phyloP scores from a whole-genome alignment of 495 filamentous ascomycete species.

The Evansstolkia leycettana region DNA sequence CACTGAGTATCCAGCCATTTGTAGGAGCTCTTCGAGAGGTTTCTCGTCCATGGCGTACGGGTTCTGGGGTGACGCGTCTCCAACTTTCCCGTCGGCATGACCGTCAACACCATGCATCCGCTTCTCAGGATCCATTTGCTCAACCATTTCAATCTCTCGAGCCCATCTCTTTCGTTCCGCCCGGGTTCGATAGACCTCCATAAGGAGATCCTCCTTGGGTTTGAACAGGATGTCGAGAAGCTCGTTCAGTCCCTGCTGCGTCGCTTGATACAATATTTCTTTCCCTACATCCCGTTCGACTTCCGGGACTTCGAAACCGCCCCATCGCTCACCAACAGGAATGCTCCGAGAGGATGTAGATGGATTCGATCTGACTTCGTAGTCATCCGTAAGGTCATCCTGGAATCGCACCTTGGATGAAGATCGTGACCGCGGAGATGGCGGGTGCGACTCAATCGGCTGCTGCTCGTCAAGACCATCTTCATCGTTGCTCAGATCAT shows the following conservation, averaged over 20 bases:
- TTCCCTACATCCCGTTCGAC: conserved; percentile 72
- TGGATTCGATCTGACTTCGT: conserved; percentile 61
- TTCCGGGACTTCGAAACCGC: conserved; percentile 68
- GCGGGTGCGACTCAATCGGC: conserved; percentile 32
- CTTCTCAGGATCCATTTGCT: conserved; percentile 16
- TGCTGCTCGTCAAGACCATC: conserved; percentile 22
- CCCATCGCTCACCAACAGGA: conserved; percentile 66
- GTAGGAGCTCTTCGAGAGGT: conserved; percentile 37
- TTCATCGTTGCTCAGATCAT: conserved; percentile 18
- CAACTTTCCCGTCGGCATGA: too few species aligned
- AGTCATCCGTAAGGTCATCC: conserved; percentile 55
- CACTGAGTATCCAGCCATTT: conserved; percentile 36
- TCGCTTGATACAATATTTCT: conserved; percentile 82
- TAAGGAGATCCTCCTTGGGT: conserved; percentile 61
- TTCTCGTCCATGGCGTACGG: conserved; percentile 4
- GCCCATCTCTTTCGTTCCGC: conserved; percentile 46
- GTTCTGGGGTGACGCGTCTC: neutral
- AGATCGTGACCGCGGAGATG: conserved; percentile 61
- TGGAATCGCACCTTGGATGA: conserved; percentile 78
- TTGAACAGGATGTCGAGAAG: conserved; percentile 78
- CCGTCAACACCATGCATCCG: neutral
- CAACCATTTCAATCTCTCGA: conserved; percentile 33
- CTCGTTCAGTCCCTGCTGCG: conserved; percentile 85
- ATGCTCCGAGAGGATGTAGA: conserved; percentile 71
- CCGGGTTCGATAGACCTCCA: conserved; percentile 54